phyloP scores from a whole-genome alignment of 768 basidiomycete genomes.

The Tulasnella sp. region DNA sequence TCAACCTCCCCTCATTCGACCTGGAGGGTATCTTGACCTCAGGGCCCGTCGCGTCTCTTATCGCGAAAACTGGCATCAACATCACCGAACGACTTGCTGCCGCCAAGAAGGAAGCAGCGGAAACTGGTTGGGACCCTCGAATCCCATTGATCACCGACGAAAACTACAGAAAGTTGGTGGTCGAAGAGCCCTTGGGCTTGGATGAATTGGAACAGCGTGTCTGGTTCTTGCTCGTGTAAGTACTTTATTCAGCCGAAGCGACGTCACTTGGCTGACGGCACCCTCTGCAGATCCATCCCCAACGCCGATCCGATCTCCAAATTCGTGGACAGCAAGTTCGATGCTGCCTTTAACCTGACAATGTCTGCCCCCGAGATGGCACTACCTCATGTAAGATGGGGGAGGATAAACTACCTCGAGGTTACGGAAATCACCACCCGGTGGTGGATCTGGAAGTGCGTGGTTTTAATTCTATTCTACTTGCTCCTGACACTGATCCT shows the following conservation, averaged over 20 bases:
- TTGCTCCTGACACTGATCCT: slow-evolving; percentile 5
- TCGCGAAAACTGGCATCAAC: slow-evolving; percentile 55
- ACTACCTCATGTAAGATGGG: slow-evolving; percentile 64
- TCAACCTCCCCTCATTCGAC: slow-evolving; percentile 7
- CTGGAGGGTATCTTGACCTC: slow-evolving; percentile 33
- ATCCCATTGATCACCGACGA: slow-evolving; percentile 72
- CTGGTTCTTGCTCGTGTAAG: slow-evolving; percentile 72
- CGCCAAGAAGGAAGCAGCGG: slow-evolving; percentile 24
- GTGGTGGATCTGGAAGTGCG: slow-evolving; percentile 75
- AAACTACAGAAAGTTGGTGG: slow-evolving; percentile 60
- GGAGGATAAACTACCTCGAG: slow-evolving; percentile 75
- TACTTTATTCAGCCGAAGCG: slow-evolving; percentile 13
- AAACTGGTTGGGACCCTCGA: slow-evolving; percentile 50
- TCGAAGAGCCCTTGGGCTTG: slow-evolving; percentile 48
- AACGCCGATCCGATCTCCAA: slow-evolving; percentile 41
- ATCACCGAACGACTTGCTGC: slow-evolving; percentile 42
- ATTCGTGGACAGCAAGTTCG: slow-evolving; percentile 59
- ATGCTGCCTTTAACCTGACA: slow-evolving; percentile 57
- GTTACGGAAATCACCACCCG: slow-evolving; percentile 74
- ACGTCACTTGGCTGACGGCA: neutral
- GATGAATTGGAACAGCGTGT: slow-evolving; percentile 47
- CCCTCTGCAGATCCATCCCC: slow-evolving; percentile 5
- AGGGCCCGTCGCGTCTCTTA: slow-evolving; percentile 42
- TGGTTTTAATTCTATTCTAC: slow-evolving; percentile 19
- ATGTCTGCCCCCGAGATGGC: slow-evolving; percentile 37